Evolutionary conservation across 768 basidiomycete genomes (phyloP), one percentile per base, ranked within the genome.

Genomic region (Tricholoma sp.): DNA sequence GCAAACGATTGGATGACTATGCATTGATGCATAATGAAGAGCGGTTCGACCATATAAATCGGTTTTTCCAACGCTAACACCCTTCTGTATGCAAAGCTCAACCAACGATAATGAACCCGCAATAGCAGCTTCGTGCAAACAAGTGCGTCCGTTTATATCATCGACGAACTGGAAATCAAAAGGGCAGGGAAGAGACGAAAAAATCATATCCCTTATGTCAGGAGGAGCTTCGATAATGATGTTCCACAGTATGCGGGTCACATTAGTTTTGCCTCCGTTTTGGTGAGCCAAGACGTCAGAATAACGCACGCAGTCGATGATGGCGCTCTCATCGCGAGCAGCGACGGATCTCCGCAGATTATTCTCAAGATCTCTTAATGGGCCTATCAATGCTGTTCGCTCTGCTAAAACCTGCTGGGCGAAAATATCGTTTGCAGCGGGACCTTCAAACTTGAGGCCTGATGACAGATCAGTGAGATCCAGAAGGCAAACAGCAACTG

Each of bases 201-300:
- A 74, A 47, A 94, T 88, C 50, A 92, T 73, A 64, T 92, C 86
- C 17, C 81, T 86, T 42, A 91, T 74, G n/a, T 82, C 80, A 2
- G 76, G 70, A 47, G 87, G 85, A 8, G 93, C 91, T 59, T 91
- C 89, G 51, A 94, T 83, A 57, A 90, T 84, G 12, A 91, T 86
- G 66, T 92, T 89, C 97, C 97, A 99, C 15, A 98, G 76, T 33
- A 98, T 92, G n/a, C 97, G 84, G 33, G 90, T 88, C 29, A 97
- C 82, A 60, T 91, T 86, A 24, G 76, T 77, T 63, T 79, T 82
- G 10, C 84, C 79, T 55, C 80, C 83, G 58, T 74, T 71, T 67
- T 84, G 82, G 61, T 84, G 80, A 1, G 78, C 74, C 20, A 92
- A 77, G 9, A 82, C 76, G 48, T 87, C 84, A 33, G 89, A 89